Base-by-base conservation (phyloP, 179 eudicot genomes). In the Actinidia chinensis region DNA sequence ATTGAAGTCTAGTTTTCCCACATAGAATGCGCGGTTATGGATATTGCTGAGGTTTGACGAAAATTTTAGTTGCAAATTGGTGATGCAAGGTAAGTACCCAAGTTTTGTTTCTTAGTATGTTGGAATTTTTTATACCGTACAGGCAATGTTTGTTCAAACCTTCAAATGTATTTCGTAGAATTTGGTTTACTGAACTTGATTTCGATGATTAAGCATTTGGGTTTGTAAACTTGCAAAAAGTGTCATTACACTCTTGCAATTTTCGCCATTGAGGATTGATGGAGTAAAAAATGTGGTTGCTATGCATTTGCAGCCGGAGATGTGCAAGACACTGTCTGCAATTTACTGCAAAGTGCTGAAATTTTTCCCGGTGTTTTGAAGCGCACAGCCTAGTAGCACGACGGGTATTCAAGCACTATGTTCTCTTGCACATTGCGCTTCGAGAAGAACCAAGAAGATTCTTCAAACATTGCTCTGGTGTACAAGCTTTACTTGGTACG, bases 391-490 rank as follows among this genome's bases (percentile, higher is more conserved):
- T 15, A 87, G 98, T 81, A 94, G 99, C 85, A 93, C 92, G 64
- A 85, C 98, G 25, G 99, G 99, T 20, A 95, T 95, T 81, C 99
- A 93, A 80, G 98, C 99, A 60, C 83, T 95, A 71, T 95, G 99
- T 79, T 90, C 97, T 51, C n/a, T 80, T 95, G 77, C 99, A 95
- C 80, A 85, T 95, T 71, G 97, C 99, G 23, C 95, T 95, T n/a
- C 43, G 99, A 95, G 87, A 93, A 95, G 89, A n/a, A 90, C 97
- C 56, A 92, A 92, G 85, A 95, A 87, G 83, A 84, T 93, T 64
- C 88, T 95, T 74, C 98, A 90, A n/a, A 69, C 99, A 95, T 84
- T 95, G 99, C 79, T 90, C 96, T 0, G 98, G 91, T 89, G 97
- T 70, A 95, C 82, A 95, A 95, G 84, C 83, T 95, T 60, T 95